These are phyloP conservation scores for Orbilia javanica DNA, from an alignment of 2,329 filamentous ascomycete species.

Conservation along the genomic window DNA sequence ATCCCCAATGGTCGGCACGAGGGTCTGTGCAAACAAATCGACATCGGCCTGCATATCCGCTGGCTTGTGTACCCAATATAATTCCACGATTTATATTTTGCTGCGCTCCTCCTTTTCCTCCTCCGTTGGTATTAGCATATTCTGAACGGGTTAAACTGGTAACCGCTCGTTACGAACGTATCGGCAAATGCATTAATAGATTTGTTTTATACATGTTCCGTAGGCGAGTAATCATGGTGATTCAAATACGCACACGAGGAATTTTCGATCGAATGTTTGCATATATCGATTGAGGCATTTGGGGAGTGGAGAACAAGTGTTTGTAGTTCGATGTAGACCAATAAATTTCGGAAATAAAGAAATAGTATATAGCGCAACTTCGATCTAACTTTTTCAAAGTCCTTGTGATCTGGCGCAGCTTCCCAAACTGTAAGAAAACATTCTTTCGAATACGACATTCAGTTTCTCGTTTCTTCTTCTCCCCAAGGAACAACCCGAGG, in stretches of 20 bases:
- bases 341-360: not conserved
- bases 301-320: not conserved
- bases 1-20: not conserved
- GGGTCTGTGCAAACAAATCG: slow-evolving; percentile 8
- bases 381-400: not conserved
- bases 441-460: not conserved
- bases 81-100: not conserved
- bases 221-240: not conserved
- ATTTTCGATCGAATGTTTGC: not conserved
- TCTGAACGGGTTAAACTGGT: not conserved
- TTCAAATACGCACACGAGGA: not conserved
- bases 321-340: too few relatives aligned
- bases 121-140: not conserved
- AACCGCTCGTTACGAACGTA: not conserved
- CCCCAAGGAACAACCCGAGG: not conserved
- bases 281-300: not conserved
- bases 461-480: not conserved
- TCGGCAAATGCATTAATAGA: slow-evolving; percentile 4
- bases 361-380: not conserved
- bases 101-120: slow-evolving; percentile 6
- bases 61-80: not conserved
- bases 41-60: slow-evolving; percentile 12
- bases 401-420: slow-evolving; percentile 12
- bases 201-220: not conserved
- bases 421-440: not conserved